Percentiles rank a stretch among this genome's conserved stretches.
Evolutionary conservation across 2,329 filamentous ascomycete species (phyloP).

Genomic region (Paramyrothecium sp.): DNA sequence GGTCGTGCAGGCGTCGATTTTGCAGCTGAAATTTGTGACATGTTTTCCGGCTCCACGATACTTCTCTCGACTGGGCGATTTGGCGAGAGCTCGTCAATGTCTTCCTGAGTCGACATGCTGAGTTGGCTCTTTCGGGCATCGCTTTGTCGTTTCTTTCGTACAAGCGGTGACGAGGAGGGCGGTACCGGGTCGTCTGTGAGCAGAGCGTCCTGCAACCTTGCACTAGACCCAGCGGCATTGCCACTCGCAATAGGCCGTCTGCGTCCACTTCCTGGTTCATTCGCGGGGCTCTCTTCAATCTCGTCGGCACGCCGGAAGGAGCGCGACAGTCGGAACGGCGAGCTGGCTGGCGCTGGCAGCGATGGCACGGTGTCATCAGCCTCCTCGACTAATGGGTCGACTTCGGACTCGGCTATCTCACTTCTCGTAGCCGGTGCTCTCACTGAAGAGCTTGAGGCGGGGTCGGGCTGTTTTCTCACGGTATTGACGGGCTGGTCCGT

Average conservation of each 20-base stretch:
- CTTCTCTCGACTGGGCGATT: slow-evolving; percentile 15
- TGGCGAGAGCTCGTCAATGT: slow-evolving; percentile 32
- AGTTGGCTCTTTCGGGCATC: slow-evolving; percentile 21
- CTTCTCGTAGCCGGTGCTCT: not conserved
- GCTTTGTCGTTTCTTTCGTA: slow-evolving; percentile 37
- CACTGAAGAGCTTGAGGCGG: not conserved
- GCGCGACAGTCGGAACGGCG: slow-evolving; percentile 10
- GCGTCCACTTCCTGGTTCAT: slow-evolving; percentile 56
- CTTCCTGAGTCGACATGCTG: slow-evolving; percentile 9
- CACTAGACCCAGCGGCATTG: slow-evolving; percentile 35
- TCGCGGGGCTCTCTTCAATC: slow-evolving; percentile 44
- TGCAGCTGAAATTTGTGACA: too few relatives aligned
- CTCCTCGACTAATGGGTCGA: slow-evolving; percentile 10
- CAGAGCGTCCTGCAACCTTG: slow-evolving; percentile 40
- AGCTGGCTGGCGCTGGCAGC: too few relatives aligned
- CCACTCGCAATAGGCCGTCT: slow-evolving; percentile 37
- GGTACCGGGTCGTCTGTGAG: slow-evolving; percentile 24
- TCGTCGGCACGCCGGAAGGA: slow-evolving; percentile 18
- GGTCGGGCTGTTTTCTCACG: not conserved
- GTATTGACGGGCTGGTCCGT: not conserved
- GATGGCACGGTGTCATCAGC: too few relatives aligned
- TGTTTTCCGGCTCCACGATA: too few relatives aligned
- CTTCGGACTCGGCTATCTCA: not conserved
- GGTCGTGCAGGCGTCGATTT: not conserved
- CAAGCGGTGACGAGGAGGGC: slow-evolving; percentile 40